Evolutionary conservation across 78 protist species (phyloP).

Genomic region (Emiliania huxleyi): DNA sequence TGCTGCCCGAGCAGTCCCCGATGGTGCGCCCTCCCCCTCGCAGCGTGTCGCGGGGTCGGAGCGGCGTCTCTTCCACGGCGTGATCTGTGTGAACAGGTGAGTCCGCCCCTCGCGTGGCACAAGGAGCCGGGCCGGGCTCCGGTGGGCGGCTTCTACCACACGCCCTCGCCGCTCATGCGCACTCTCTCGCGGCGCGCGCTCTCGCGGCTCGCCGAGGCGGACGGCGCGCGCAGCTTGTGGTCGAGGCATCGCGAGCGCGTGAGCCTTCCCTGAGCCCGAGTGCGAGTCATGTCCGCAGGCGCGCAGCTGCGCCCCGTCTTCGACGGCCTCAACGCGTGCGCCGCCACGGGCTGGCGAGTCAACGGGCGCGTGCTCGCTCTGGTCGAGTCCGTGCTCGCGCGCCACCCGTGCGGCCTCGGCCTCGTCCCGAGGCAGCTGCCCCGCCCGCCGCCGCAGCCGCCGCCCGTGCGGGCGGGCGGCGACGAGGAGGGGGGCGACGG

Average conservation of each 20-base stretch:
- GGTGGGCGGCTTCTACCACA: background rate
- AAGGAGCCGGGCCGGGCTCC: background rate
- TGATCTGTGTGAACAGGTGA: no score
- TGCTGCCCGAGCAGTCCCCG: background rate
- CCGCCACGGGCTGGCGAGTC: constrained; percentile 70
- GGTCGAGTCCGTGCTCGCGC: background rate
- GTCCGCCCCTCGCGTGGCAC: background rate
- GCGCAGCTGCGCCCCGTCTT: background rate
- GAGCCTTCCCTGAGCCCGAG: no score
- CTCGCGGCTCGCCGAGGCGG: background rate
- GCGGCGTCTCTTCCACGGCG: no score
- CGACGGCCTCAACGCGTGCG: constrained; percentile 58
- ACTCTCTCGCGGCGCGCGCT: background rate
- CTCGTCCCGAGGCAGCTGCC: constrained; percentile 37
- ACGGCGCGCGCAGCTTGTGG: no score
- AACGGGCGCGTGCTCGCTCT: constrained; percentile 42
- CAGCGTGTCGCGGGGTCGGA: no score
- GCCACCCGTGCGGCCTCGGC: constrained; percentile 20
- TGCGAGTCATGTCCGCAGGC: no score
- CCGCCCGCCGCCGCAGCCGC: constrained; percentile 48
- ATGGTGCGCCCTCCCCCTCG: background rate
- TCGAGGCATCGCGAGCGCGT: no score
- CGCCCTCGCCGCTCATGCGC: background rate
- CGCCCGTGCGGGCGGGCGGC: no score
- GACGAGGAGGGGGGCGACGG: background rate